Percentiles rank a stretch among this genome's conserved stretches.
phyloP scores from a whole-genome alignment of 768 basidiomycete species.

The Xerocomellus intermedius region DNA sequence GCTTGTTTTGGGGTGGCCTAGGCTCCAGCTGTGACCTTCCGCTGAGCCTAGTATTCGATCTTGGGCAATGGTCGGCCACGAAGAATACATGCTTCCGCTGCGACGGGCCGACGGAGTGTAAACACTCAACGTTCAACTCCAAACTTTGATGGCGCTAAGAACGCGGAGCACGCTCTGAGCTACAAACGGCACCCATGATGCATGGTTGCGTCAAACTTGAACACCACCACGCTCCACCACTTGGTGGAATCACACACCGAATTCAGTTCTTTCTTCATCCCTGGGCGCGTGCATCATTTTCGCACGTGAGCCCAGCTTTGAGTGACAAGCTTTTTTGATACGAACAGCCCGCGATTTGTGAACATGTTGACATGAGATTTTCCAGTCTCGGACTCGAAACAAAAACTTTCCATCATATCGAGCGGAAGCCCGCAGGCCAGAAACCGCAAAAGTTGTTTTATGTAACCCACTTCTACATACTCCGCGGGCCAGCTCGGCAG shows the following conservation, averaged over 20 bases:
- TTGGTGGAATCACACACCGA: background rate
- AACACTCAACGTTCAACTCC: background rate
- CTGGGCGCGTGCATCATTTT: constrained; percentile 10
- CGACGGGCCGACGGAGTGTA: background rate
- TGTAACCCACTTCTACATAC: constrained; percentile 14
- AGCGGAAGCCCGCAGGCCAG: constrained; percentile 8
- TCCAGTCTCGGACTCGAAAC: background rate
- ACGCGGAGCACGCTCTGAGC: constrained; percentile 28
- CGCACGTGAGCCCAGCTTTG: constrained; percentile 9
- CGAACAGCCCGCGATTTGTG: constrained; percentile 5
- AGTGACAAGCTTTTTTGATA: constrained; percentile 25
- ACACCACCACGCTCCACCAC: background rate
- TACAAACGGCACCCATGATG: background rate
- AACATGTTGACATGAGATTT: background rate
- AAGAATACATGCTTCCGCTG: constrained; percentile 3
- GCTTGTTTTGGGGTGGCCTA: constrained; percentile 7
- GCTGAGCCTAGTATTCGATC: constrained; percentile 1
- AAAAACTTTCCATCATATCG: constrained; percentile 1
- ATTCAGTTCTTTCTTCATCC: constrained; percentile 7
- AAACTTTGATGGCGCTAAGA: background rate
- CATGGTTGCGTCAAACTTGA: background rate
- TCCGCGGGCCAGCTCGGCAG: constrained; percentile 16
- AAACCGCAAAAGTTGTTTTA: constrained; percentile 10
- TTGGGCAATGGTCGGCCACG: background rate
- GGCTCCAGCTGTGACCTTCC: background rate